These are phyloP conservation scores for Hepatocystis sp. DNA, from an alignment of 169 alveolate genomes.

Conservation along the genomic window DNA sequence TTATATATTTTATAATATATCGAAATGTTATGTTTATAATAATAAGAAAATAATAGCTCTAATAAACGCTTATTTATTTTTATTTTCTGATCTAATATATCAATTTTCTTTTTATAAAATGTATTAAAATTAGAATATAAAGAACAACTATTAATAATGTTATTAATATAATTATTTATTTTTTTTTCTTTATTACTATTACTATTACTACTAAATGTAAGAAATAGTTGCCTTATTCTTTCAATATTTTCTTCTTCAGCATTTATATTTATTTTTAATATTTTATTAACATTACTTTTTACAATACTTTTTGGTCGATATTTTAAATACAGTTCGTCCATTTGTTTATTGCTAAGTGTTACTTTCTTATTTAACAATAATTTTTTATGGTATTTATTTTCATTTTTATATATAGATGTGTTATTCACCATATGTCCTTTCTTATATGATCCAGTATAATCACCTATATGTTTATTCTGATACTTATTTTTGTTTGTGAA, in stretches of 20 bases:
- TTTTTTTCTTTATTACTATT: slow-evolving; percentile 64
- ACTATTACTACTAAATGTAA: slow-evolving; percentile 49
- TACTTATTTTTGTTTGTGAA: no score
- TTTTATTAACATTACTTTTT: slow-evolving; percentile 15
- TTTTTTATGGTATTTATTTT: no score
- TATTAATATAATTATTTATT: slow-evolving; percentile 41
- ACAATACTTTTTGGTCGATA: slow-evolving; percentile 10
- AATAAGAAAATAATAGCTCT: slow-evolving; percentile 32
- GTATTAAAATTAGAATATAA: slow-evolving; percentile 49
- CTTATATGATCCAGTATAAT: no score
- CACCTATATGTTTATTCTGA: no score
- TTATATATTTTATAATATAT: slow-evolving; percentile 46
- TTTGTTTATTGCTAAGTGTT: not conserved
- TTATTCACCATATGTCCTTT: no score
- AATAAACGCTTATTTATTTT: slow-evolving; percentile 26
- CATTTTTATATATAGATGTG: no score
- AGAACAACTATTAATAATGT: slow-evolving; percentile 38
- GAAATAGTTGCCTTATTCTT: slow-evolving; percentile 34
- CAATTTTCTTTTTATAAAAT: slow-evolving; percentile 27
- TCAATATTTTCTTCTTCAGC: slow-evolving; percentile 47
- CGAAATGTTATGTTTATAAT: slow-evolving; percentile 48
- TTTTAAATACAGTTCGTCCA: slow-evolving; percentile 28
- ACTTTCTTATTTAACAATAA: not conserved
- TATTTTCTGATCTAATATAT: slow-evolving; percentile 15
- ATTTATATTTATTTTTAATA: slow-evolving; percentile 10